A percentile compares a stretch with the other conserved stretches of the same genome.
Evolutionary conservation across 495 filamentous ascomycete genomes (phyloP).

Genomic region (Xylaria acuta): DNA sequence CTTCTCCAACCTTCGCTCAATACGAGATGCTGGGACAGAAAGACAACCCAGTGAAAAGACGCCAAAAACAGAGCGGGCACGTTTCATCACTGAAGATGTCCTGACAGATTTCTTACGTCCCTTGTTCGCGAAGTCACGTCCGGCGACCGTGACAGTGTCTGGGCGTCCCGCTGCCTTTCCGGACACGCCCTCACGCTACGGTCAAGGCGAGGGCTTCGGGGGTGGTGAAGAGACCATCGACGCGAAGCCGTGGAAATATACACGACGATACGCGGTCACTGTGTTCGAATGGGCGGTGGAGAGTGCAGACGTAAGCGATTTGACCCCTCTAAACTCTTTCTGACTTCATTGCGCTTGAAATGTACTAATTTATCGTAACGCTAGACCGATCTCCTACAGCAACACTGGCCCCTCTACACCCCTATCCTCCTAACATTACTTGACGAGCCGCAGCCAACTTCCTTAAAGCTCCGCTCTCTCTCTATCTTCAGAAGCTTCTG

Average conservation of each 20-base stretch:
- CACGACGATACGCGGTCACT: slow-evolving; percentile 64
- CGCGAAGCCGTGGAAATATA: slow-evolving; percentile 78
- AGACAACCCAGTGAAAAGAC: background rate
- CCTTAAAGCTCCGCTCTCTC: slow-evolving; percentile 61
- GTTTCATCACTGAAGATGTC: slow-evolving; percentile 60
- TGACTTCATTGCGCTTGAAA: background rate
- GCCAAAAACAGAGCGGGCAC: slow-evolving; percentile 24
- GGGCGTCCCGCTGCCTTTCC: slow-evolving; percentile 64
- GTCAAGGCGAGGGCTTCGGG: slow-evolving; percentile 44
- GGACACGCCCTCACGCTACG: slow-evolving; percentile 43
- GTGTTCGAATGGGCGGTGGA: slow-evolving; percentile 71
- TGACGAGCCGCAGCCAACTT: slow-evolving; percentile 65
- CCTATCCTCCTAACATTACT: slow-evolving; percentile 81
- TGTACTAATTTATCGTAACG: background rate
- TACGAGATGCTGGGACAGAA: background rate
- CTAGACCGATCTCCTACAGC: slow-evolving; percentile 31
- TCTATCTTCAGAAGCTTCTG: slow-evolving; percentile 66
- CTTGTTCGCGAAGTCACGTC: slow-evolving; percentile 72
- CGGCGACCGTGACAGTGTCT: slow-evolving; percentile 64
- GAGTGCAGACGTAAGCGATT: slow-evolving; percentile 52
- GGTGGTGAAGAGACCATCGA: slow-evolving; percentile 57
- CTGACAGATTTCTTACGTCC: slow-evolving; percentile 64
- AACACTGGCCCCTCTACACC: slow-evolving; percentile 79
- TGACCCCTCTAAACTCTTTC: too few relatives aligned
- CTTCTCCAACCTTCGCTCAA: background rate